Evolutionary conservation across 495 filamentous ascomycete species (phyloP), one percentile per base, ranked within the genome.

Genomic region (Amphirosellinia nigrospora): DNA sequence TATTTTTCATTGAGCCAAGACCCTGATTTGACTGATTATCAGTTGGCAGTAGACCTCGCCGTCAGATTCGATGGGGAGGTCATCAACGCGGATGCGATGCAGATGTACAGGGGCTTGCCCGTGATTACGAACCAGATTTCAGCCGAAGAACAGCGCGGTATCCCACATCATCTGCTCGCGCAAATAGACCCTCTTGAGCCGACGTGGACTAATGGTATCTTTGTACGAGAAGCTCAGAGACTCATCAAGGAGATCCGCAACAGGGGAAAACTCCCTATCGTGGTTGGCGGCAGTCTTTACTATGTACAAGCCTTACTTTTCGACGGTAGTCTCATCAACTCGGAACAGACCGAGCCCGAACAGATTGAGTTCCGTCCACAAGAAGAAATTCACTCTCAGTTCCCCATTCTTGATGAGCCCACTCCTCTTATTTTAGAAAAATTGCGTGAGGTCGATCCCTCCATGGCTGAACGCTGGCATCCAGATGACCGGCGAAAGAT

Each of bases 71-170:
- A 97, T 79, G 96, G 96, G 72, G 96, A 99, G 81, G 88, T 99
- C 64, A 93, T 99, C 84, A 99, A 99, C 77, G 94, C 92, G 61
- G 96, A 99, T 82, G 96, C 96, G n/a, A 96, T 99, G 93, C 96
- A 98, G 78, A 90, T 99, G 86, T 99, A 99, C 75, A 84, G 88
- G 41, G 96, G 94, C 10, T 84, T 99, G 23, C 94, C 96, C 1
- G 92, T 98, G 71, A 94, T 98, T 66, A 99, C 96, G 21, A 99
- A 99, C 79, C 95, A 98, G 76, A 89, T 97, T 70, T 85, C 92
- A 0, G 53, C 76, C 15, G 86, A 87, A 30, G 94, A 99, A 76
- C 89, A 89, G 76, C 86, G 90, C 69, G 92, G 91, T 28, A 86
- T 99, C 38, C 92, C 92, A 21, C 96, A 99, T 77, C 95, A 99